Conservation (phyloP, 129 eudicot species). For the Pseudognaphalium luteoalbum region DNA sequence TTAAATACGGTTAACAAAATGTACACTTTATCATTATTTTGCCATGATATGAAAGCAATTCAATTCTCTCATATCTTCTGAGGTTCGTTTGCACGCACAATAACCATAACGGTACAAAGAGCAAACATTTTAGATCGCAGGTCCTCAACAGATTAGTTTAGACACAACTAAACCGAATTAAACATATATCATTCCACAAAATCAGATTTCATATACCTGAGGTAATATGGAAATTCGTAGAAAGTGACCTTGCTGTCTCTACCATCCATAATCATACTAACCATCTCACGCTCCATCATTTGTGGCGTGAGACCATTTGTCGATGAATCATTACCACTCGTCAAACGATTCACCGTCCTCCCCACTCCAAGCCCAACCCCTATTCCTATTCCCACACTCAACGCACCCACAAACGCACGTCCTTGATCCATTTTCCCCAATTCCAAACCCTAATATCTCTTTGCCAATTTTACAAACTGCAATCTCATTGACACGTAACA, state of each 20-base stretch:
- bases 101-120: background rate
- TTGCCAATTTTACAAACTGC: constrained; percentile 5
- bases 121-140: background rate
- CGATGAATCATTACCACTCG: constrained; percentile 34
- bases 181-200: constrained; percentile 1
- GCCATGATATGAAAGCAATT: background rate
- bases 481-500: background rate
- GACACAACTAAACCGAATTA: background rate
- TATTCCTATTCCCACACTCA: constrained; percentile 87
- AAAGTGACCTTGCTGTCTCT: constrained; percentile 73
- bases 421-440: constrained; percentile 63
- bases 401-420: constrained; percentile 67
- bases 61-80: background rate
- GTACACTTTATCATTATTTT: background rate
- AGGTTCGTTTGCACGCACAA: constrained; percentile 3
- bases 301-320: constrained; percentile 46
- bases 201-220: constrained; percentile 43
- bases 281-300: constrained; percentile 78
- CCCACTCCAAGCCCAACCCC: constrained; percentile 95
- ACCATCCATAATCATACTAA: constrained; percentile 59
- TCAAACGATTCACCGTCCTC: constrained; percentile 63
- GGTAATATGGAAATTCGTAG: constrained; percentile 83
- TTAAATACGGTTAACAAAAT: constrained; percentile 15
- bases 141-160: background rate
- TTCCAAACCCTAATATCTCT: constrained; percentile 26